Evolutionary conservation across 768 basidiomycete genomes (phyloP).

Genomic region (Suillus sp.): DNA sequence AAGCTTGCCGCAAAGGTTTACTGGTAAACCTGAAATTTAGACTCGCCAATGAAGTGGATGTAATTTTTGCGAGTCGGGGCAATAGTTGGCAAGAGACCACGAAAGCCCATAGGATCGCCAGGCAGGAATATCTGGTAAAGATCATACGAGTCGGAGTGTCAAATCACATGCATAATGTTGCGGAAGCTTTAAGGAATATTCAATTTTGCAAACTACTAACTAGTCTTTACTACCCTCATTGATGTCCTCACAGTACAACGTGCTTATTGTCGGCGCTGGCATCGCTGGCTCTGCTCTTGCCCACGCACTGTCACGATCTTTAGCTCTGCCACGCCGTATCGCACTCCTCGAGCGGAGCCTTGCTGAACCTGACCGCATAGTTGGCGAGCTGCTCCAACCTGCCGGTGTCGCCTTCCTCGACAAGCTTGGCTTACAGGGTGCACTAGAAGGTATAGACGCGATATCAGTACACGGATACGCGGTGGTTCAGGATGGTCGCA

Average conservation of each 20-base stretch:
- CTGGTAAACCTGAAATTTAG: neutral
- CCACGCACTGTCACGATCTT: constrained; percentile 71
- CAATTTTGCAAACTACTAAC: neutral
- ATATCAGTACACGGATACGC: constrained; percentile 85
- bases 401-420: constrained; percentile 80
- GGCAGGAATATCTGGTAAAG: neutral
- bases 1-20: neutral
- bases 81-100: neutral
- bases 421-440: constrained; percentile 73
- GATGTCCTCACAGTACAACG: constrained; percentile 53
- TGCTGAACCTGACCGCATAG: constrained; percentile 92
- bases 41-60: neutral
- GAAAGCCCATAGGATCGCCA: neutral
- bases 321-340: constrained; percentile 53
- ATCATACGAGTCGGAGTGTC: constrained; percentile 1
- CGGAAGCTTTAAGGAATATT: neutral
- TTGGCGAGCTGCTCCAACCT: constrained; percentile 95
- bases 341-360: constrained; percentile 90
- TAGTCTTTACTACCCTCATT: neutral
- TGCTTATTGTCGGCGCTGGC: constrained; percentile 91
- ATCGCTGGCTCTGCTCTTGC: constrained; percentile 88
- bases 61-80: neutral
- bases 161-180: neutral
- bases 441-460: constrained; percentile 87
- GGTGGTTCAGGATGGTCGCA: constrained; percentile 59